Base-by-base conservation (phyloP, 139 green algal species). In the Micractinium sp. region DNA sequence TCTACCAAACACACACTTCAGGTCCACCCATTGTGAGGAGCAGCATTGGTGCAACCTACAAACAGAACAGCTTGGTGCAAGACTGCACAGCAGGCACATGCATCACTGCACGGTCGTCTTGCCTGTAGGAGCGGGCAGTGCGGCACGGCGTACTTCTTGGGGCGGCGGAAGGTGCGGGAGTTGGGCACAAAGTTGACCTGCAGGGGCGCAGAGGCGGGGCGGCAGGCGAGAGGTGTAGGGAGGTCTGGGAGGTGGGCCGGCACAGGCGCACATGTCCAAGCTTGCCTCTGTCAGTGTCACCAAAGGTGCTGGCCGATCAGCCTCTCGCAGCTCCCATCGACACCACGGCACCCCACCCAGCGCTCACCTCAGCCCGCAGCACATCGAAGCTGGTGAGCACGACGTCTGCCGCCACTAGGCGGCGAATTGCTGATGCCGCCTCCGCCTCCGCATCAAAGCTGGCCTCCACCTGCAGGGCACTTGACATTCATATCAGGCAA, bases 301-400 rank as follows among this genome's bases (percentile, higher is more conserved):
- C 7, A 9, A 56, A 9, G 47, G 47, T 5, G n/a, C n/a, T n/a
- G n/a, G n/a, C n/a, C n/a, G n/a, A n/a, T n/a, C 47, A 56, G 9
- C 47, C 47, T 56, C 47, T 56, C 5, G 7, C 47, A 56, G 47
- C 47, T 56, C 9, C 9, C 47, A 9, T 56, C 47, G 9, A 56
- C 47, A 56, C 47, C 47, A 9, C 9, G 47, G 9, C 47, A 5
- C 47, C 47, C 47, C 47, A 16, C 61, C 66, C 16, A 2, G 74
- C 15, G 7, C 67, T 1, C 47, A 89, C 82, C 77, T 86, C 88
- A 73, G 86, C 86, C n/a, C 89, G 83, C 88, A 95, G 87, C 67
- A 96, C 95, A 0, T 89, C 69, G 78, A 95, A 96, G n/a, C 90
- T 93, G 33, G 95, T 97, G 0, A 97, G 88, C 71, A 96, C 93